phyloP scores from a whole-genome alignment of 306 rosid species.

The Ormosia semicastrata region DNA sequence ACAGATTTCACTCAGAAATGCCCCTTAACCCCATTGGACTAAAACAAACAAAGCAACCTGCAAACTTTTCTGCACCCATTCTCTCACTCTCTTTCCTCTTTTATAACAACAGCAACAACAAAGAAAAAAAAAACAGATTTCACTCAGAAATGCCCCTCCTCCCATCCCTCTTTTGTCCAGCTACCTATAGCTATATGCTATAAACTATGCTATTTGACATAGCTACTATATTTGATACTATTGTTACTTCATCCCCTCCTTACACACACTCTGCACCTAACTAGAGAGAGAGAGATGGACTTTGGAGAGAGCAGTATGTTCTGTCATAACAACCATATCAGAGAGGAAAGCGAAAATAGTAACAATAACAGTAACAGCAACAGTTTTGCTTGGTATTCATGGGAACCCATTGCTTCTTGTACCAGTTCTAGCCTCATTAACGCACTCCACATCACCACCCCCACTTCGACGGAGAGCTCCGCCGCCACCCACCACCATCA shows the following conservation, averaged over 20 bases:
- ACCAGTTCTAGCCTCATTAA: slow-evolving; percentile 25
- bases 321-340: slow-evolving; percentile 41
- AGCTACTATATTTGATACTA: background rate
- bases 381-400: slow-evolving; percentile 50
- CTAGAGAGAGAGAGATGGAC: slow-evolving; percentile 40
- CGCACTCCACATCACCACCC: slow-evolving; percentile 1
- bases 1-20: background rate
- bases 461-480: background rate
- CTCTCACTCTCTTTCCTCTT: slow-evolving; percentile 24
- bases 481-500: background rate
- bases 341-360: slow-evolving; percentile 52
- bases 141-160: slow-evolving; percentile 3
- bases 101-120: slow-evolving; percentile 11
- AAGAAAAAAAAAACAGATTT: background rate
- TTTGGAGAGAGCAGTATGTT: slow-evolving; percentile 62
- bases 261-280: background rate
- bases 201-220: too few relatives aligned
- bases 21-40: slow-evolving; percentile 12
- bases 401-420: slow-evolving; percentile 45
- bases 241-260: background rate
- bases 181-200: background rate
- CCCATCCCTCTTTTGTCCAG: slow-evolving; percentile 9
- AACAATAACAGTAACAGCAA: slow-evolving; percentile 14
- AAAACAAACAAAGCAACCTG: background rate
- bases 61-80: background rate